A percentile compares a stretch with the other conserved stretches of the same genome.
Evolutionary conservation across 2,329 filamentous ascomycete species (phyloP).

Genomic region (Clathrospora elynae): DNA sequence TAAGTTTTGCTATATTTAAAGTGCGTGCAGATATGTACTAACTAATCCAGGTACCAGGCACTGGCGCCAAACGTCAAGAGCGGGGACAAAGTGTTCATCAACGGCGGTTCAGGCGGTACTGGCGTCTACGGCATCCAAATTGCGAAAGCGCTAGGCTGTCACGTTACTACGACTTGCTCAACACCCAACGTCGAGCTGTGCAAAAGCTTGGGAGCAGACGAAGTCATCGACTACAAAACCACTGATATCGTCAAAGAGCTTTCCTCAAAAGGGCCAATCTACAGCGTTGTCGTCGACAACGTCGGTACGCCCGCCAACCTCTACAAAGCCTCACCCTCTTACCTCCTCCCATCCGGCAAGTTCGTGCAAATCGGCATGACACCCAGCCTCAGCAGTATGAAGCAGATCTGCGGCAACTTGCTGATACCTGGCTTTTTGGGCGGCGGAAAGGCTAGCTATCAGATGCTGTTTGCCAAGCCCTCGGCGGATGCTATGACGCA

Average conservation of each 20-base stretch:
- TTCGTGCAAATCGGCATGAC: constrained; percentile 50
- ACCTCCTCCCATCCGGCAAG: constrained; percentile 55
- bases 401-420: constrained; percentile 46
- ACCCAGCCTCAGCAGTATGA: constrained; percentile 27
- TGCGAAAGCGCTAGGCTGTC: constrained; percentile 64
- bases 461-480: constrained; percentile 47
- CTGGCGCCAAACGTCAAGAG: constrained; percentile 46
- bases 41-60: constrained; percentile 39
- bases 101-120: constrained; percentile 67
- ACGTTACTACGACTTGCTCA: constrained; percentile 65
- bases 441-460: constrained; percentile 56
- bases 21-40: background rate
- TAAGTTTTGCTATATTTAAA: constrained; percentile 12
- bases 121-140: constrained; percentile 67
- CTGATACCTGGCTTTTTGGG: constrained; percentile 56
- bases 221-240: constrained; percentile 65
- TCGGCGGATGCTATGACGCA: constrained; percentile 54
- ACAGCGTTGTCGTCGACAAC: constrained; percentile 63
- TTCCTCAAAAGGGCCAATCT: constrained; percentile 56
- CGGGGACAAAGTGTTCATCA: constrained; percentile 64
- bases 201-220: constrained; percentile 64
- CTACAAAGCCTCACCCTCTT: constrained; percentile 60
- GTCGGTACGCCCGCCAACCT: constrained; percentile 58
- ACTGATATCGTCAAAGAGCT: constrained; percentile 56
- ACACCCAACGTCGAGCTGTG: constrained; percentile 62